A percentile compares a stretch with the other conserved stretches of the same genome.
Conservation (phyloP, 1,284 basidiomycete genomes). For the Cutaneotrichosporon daszewskae region DNA sequence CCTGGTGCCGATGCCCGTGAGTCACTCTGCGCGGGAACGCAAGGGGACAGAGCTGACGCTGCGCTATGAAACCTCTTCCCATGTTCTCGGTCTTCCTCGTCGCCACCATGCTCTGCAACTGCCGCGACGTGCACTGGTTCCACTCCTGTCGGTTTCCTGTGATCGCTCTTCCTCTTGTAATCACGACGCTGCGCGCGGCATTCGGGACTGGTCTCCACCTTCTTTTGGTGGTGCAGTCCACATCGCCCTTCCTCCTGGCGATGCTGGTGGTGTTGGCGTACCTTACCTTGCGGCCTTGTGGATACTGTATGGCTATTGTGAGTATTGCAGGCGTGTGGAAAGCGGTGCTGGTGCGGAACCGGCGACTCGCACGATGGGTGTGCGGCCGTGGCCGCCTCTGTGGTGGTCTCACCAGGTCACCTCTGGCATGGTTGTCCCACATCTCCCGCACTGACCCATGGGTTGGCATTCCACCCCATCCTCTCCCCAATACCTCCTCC, state of each 20-base stretch:
- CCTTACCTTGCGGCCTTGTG: conserved; percentile 30
- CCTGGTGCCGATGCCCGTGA: conserved; percentile 37
- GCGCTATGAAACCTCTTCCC: neutral
- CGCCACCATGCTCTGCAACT: neutral
- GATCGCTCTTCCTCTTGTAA: no score
- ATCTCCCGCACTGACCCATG: no score
- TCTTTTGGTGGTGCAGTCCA: conserved; percentile 14
- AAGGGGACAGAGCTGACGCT: neutral
- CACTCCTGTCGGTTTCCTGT: neutral
- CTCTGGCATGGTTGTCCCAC: no score
- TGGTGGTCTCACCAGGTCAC: no score
- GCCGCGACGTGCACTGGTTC: neutral
- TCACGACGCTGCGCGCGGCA: no score
- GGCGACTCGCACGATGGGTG: no score
- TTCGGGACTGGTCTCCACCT: neutral
- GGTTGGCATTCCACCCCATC: neutral
- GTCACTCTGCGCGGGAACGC: conserved; percentile 5
- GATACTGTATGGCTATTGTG: conserved; percentile 33
- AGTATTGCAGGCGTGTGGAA: no score
- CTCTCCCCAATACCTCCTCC: neutral
- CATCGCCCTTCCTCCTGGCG: conserved; percentile 28
- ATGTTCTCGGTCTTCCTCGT: neutral
- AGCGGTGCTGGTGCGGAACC: no score
- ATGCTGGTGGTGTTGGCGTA: conserved; percentile 23
- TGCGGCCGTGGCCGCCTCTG: no score